These are phyloP conservation scores for Cordyceps pruinosa DNA, from an alignment of 2,329 filamentous ascomycete species.

Conservation along the genomic window DNA sequence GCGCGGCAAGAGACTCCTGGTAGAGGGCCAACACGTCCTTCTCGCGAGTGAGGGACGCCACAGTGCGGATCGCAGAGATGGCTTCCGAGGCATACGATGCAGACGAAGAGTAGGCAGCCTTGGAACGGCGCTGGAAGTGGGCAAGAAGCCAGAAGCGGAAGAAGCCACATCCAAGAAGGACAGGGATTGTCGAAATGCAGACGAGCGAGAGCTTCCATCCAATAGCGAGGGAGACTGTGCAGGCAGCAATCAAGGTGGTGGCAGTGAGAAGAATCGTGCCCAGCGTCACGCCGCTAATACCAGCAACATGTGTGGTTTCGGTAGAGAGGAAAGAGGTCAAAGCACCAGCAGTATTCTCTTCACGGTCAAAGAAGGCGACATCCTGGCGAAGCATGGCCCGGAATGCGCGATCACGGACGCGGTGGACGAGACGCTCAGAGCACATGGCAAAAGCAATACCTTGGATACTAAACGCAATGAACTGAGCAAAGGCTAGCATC, in stretches of 20 bases:
- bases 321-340: slow-evolving; percentile 85
- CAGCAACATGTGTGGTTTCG: slow-evolving; percentile 81
- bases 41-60: slow-evolving; percentile 85
- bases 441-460: slow-evolving; percentile 74
- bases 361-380: slow-evolving; percentile 82
- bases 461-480: slow-evolving; percentile 61
- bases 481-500: slow-evolving; percentile 69
- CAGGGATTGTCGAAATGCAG: slow-evolving; percentile 68
- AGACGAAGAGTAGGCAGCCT: slow-evolving; percentile 70
- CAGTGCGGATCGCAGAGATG: slow-evolving; percentile 87
- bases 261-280: slow-evolving; percentile 76
- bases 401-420: slow-evolving; percentile 77
- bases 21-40: slow-evolving; percentile 70
- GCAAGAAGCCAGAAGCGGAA: slow-evolving; percentile 80
- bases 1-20: slow-evolving; percentile 55
- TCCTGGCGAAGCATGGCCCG: slow-evolving; percentile 86
- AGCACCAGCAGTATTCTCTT: slow-evolving; percentile 83
- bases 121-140: slow-evolving; percentile 70
- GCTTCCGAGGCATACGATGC: slow-evolving; percentile 89
- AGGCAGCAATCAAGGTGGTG: slow-evolving; percentile 72
- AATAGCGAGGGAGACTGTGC: slow-evolving; percentile 62
- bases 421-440: slow-evolving; percentile 78
- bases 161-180: slow-evolving; percentile 76
- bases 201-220: slow-evolving; percentile 87
- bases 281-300: slow-evolving; percentile 79